phyloP scores from a whole-genome alignment of 2,329 filamentous ascomycete genomes.

The Triangularia verruculosa region DNA sequence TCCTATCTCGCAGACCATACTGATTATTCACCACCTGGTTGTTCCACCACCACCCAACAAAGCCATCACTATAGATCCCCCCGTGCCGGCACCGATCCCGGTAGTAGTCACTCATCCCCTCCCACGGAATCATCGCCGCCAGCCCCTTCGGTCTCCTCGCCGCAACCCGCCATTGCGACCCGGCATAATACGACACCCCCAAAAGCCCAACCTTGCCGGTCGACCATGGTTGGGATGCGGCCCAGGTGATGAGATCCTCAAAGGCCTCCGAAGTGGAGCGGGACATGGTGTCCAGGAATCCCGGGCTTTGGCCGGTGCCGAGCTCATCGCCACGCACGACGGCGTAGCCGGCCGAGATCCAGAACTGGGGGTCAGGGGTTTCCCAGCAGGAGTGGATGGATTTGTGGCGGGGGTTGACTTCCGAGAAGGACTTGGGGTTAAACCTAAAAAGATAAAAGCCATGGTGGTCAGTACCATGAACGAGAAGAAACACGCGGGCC shows the following conservation, averaged over 20 bases:
- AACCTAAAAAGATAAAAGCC: conserved; percentile 34
- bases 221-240: conserved; percentile 45
- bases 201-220: conserved; percentile 46
- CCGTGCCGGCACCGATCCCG: conserved; percentile 59
- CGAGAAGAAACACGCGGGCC: too few relatives aligned
- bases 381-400: conserved; percentile 57
- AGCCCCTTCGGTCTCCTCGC: conserved; percentile 46
- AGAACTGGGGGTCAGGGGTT: conserved; percentile 55
- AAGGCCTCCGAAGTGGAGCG: conserved; percentile 46
- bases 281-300: conserved; percentile 49
- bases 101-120: conserved; percentile 55
- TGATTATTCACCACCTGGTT: conserved; percentile 65
- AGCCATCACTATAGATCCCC: conserved; percentile 56
- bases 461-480: not conserved
- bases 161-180: conserved; percentile 46
- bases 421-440: conserved; percentile 39
- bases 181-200: conserved; percentile 49
- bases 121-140: conserved; percentile 49
- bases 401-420: conserved; percentile 53
- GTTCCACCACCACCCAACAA: conserved; percentile 66
- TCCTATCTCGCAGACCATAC: conserved; percentile 51
- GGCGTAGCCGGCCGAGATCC: conserved; percentile 53
- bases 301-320: conserved; percentile 47
- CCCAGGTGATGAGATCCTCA: conserved; percentile 50
- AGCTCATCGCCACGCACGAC: conserved; percentile 53